These are phyloP conservation scores for Angomonas deanei DNA, from an alignment of 208 protist genomes.

Conservation along the genomic window DNA sequence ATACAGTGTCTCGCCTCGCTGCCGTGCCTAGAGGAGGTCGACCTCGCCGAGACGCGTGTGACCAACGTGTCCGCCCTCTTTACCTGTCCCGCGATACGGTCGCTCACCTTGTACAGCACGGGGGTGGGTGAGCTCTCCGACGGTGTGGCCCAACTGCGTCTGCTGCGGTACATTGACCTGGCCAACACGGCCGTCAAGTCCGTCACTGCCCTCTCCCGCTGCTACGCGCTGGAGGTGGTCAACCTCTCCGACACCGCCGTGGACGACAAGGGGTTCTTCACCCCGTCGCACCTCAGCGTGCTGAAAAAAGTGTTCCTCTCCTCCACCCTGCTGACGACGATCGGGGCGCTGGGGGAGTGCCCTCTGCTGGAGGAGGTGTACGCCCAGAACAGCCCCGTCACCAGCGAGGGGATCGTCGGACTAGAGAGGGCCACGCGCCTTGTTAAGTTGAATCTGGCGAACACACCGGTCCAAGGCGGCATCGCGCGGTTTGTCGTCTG, in stretches of 20 bases:
- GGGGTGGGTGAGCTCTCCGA: slow-evolving; percentile 17
- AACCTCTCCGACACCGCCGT: slow-evolving; percentile 23
- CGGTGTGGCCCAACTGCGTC: slow-evolving; percentile 8
- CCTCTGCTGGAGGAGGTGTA: slow-evolving; percentile 23
- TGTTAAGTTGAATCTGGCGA: slow-evolving; percentile 24
- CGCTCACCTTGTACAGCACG: slow-evolving; percentile 18
- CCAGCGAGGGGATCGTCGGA: slow-evolving; percentile 15
- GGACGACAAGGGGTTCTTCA: slow-evolving; percentile 19
- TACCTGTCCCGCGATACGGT: slow-evolving; percentile 10
- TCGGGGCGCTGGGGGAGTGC: slow-evolving; percentile 21
- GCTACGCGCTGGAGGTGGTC: slow-evolving; percentile 17
- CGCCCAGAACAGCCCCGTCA: slow-evolving; percentile 16
- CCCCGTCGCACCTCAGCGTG: neutral
- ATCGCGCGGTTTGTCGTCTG: slow-evolving; percentile 6
- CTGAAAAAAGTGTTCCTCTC: slow-evolving; percentile 18
- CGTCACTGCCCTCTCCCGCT: slow-evolving; percentile 6
- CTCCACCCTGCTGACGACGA: slow-evolving; percentile 12
- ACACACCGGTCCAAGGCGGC: slow-evolving; percentile 15
- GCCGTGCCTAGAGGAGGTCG: slow-evolving; percentile 12
- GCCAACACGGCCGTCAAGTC: slow-evolving; percentile 19
- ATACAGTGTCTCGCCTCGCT: slow-evolving; percentile 10
- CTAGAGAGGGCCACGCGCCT: slow-evolving; percentile 17
- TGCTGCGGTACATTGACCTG: slow-evolving; percentile 21
- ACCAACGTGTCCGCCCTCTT: slow-evolving; percentile 13
- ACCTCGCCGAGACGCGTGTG: slow-evolving; percentile 24